Percentiles rank a stretch among this genome's conserved stretches.
Conservation (phyloP, 805 yeast species). For the Candida sithepensis region DNA sequence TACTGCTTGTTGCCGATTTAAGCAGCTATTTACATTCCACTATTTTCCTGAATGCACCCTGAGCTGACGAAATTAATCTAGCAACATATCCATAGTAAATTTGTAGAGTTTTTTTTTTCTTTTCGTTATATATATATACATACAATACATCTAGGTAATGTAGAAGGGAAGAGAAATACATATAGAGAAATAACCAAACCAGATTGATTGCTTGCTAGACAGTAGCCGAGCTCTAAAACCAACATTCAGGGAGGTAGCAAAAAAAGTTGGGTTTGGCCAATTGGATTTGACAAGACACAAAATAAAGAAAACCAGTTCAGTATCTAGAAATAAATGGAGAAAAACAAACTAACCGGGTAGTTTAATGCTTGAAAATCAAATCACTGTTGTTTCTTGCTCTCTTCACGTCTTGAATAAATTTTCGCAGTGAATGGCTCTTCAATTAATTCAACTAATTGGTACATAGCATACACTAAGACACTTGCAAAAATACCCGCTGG, state of each 20-base stretch:
- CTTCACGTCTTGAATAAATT: constrained; percentile 75
- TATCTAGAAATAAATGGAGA: not conserved
- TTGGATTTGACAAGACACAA: not conserved
- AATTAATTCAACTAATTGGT: constrained; percentile 74
- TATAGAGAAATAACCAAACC: not conserved
- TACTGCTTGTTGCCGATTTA: too few relatives aligned
- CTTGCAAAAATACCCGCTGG: constrained; percentile 83
- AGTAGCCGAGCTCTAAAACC: not conserved
- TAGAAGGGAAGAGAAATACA: not conserved
- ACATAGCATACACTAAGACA: constrained; percentile 73
- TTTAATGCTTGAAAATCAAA: too few relatives aligned
- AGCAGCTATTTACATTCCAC: too few relatives aligned
- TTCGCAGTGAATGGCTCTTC: constrained; percentile 96
- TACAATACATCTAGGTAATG: too few relatives aligned
- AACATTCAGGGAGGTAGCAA: too few relatives aligned
- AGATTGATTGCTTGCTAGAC: not conserved
- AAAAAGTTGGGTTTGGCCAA: not conserved
- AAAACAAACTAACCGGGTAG: too few relatives aligned
- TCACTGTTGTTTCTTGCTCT: constrained; percentile 18
- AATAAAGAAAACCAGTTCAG: not conserved
- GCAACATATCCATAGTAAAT: too few relatives aligned
- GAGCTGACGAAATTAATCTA: too few relatives aligned
- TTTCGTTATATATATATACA: too few relatives aligned
- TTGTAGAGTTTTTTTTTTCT: too few relatives aligned
- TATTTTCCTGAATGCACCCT: too few relatives aligned